A percentile compares a stretch with the other conserved stretches of the same genome.
Conservation (phyloP, 2,329 filamentous ascomycete genomes). For the Gyromitra esculenta region DNA sequence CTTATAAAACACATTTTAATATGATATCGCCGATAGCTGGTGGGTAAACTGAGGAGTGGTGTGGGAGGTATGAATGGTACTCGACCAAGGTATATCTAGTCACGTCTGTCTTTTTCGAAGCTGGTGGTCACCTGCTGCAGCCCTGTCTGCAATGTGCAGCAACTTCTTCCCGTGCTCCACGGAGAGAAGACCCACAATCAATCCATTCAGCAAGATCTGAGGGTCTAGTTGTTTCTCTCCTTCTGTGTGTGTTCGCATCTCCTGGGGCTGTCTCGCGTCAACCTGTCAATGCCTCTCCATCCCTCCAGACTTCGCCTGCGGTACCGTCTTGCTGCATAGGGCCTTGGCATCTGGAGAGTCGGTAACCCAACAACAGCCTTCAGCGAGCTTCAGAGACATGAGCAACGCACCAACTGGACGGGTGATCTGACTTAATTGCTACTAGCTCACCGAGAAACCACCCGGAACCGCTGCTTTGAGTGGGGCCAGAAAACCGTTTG, state of each 20-base stretch:
- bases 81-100: conserved; percentile 32
- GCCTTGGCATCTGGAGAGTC: conserved; percentile 35
- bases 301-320: conserved; percentile 41
- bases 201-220: conserved; percentile 34
- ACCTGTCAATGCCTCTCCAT: conserved; percentile 43
- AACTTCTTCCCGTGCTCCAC: conserved; percentile 50
- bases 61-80: conserved; percentile 39
- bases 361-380: conserved; percentile 33
- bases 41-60: conserved; percentile 23
- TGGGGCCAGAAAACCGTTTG: conserved; percentile 51
- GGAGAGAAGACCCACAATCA: conserved; percentile 48
- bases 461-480: conserved; percentile 46
- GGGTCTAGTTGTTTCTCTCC: conserved; percentile 36
- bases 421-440: conserved; percentile 51
- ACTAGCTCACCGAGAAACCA: conserved; percentile 46
- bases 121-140: conserved; percentile 51
- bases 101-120: conserved; percentile 23
- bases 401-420: conserved; percentile 46
- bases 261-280: conserved; percentile 47
- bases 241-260: conserved; percentile 30
- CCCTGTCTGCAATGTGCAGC: conserved; percentile 49
- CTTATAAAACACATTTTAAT: conserved; percentile 25
- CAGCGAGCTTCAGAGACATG: conserved; percentile 26
- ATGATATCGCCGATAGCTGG: conserved; percentile 37
- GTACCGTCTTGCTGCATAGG: conserved; percentile 40